Percentiles rank a stretch among this genome's conserved stretches.
Conservation (phyloP, 257 asterid genomes). For the Prunella vulgaris region DNA sequence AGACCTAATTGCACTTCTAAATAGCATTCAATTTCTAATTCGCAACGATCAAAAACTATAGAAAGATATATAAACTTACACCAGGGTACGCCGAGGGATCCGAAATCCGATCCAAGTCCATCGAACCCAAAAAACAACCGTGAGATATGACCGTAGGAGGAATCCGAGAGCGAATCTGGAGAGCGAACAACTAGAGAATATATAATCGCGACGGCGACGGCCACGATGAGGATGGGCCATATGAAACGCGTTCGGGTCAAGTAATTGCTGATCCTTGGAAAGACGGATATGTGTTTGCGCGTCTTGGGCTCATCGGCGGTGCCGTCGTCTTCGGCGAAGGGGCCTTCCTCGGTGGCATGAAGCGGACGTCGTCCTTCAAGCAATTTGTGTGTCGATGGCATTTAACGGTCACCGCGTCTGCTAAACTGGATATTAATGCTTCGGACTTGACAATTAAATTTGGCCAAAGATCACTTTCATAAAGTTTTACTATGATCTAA, state of each 20-base stretch:
- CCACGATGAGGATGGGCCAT: slow-evolving; percentile 54
- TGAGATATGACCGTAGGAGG: slow-evolving; percentile 52
- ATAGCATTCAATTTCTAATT: background rate
- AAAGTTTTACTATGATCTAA: background rate
- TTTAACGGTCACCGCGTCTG: slow-evolving; percentile 26
- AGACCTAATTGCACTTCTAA: background rate
- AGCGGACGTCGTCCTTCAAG: slow-evolving; percentile 69
- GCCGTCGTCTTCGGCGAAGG: slow-evolving; percentile 28
- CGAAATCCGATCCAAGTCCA: slow-evolving; percentile 70
- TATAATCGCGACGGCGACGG: slow-evolving; percentile 35
- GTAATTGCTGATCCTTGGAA: slow-evolving; percentile 40
- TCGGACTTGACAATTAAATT: slow-evolving; percentile 9
- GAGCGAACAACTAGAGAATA: slow-evolving; percentile 39
- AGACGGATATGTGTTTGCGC: slow-evolving; percentile 45
- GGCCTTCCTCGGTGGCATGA: slow-evolving; percentile 37
- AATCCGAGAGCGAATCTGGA: slow-evolving; percentile 56
- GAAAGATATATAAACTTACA: slow-evolving; percentile 44
- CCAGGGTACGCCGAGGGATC: slow-evolving; percentile 93
- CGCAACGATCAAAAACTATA: background rate
- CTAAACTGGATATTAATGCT: slow-evolving; percentile 16
- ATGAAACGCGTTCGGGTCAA: slow-evolving; percentile 54
- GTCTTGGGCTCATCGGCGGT: slow-evolving; percentile 65
- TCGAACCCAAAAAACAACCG: slow-evolving; percentile 60
- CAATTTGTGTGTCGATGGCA: slow-evolving; percentile 38
- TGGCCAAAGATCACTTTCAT: background rate